Evolutionary conservation across 2,329 filamentous ascomycete species (phyloP), one percentile per base, ranked within the genome.

Genomic region (Elsinoe arachidis): DNA sequence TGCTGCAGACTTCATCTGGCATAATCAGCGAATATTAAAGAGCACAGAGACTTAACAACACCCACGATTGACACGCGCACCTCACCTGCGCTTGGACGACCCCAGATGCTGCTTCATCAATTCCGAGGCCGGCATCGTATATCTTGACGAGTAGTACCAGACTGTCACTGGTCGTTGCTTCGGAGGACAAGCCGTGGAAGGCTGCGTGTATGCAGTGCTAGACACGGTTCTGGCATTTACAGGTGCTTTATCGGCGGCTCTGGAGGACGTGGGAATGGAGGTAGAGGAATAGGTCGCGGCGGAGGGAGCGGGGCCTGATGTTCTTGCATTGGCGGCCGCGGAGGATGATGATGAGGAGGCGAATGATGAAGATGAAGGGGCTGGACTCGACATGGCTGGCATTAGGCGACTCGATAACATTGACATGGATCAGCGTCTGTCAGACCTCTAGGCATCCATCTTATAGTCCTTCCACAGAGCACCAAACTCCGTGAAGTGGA

Each of bases 51-150:
- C 30, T 12, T 30, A 34, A 37, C n/a, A 37, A 7, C n/a, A 14
- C 19, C n/a, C 5, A 35, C 15, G 15, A 34, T 51, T 15, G n/a
- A 14, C 33, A 12, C 5, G 38, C 34, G 9, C n/a, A n/a, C 21
- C 3, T 56, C 54, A 56, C 35, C 26, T 56, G 17, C 39, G 39
- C 33, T 43, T 46, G 6, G 54, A 49, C 3, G 41, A 47, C 17
- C 12, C 33, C n/a, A 56, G 41, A 47, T 56, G 54, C 37, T 47
- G 23, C 54, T 56, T 56, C 54, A 56, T 56, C 34, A 47, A 34
- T n/a, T 56, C 54, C 2, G 41, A 43, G 4, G 54, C 54, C n/a
- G 54, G 54, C 15, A 38, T 2, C 2, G 53, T 56, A n/a, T 56
- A 56, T 21, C 41, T 34, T n/a, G 54, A 56, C 11, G 39, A 46